Conservation (phyloP, 202 grass and related monocot species). For the Musa balbisiana region DNA sequence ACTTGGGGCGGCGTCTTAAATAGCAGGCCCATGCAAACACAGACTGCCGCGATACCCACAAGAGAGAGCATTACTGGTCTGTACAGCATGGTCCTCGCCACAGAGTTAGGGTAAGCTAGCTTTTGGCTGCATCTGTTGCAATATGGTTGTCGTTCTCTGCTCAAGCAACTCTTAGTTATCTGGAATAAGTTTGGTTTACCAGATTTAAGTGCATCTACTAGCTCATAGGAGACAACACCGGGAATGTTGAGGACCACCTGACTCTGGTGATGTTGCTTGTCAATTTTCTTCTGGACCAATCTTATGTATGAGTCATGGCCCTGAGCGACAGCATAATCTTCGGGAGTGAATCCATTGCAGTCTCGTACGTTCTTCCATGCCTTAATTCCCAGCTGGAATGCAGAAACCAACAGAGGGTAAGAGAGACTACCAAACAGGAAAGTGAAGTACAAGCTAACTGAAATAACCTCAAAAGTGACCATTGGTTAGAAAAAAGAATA, state of each 20-base stretch:
- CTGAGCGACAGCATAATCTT: slow-evolving; percentile 48
- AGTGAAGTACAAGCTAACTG: background rate
- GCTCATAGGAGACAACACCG: slow-evolving; percentile 3
- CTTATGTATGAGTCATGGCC: slow-evolving; percentile 51
- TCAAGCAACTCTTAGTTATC: slow-evolving; percentile 34
- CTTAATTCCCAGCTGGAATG: slow-evolving; percentile 51
- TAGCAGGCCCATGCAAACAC: slow-evolving; percentile 74
- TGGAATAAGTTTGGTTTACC: slow-evolving; percentile 25
- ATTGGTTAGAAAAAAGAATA: background rate
- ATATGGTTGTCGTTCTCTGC: slow-evolving; percentile 7
- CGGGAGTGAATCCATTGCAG: slow-evolving; percentile 45
- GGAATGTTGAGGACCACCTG: slow-evolving; percentile 33
- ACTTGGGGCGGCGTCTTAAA: slow-evolving; percentile 55
- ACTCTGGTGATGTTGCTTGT: slow-evolving; percentile 26
- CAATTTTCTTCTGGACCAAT: slow-evolving; percentile 68
- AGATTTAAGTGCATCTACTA: slow-evolving; percentile 1
- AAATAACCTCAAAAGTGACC: background rate
- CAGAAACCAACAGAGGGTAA: slow-evolving; percentile 1
- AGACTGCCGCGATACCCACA: slow-evolving; percentile 62
- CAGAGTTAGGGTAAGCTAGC: slow-evolving; percentile 14
- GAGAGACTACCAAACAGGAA: background rate
- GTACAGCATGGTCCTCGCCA: slow-evolving; percentile 39
- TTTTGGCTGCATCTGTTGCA: slow-evolving; percentile 40
- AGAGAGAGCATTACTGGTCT: slow-evolving; percentile 54
- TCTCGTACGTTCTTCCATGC: slow-evolving; percentile 56